Conservation (phyloP, 2,329 filamentous ascomycete genomes). For the Zymoseptoria crescenta region DNA sequence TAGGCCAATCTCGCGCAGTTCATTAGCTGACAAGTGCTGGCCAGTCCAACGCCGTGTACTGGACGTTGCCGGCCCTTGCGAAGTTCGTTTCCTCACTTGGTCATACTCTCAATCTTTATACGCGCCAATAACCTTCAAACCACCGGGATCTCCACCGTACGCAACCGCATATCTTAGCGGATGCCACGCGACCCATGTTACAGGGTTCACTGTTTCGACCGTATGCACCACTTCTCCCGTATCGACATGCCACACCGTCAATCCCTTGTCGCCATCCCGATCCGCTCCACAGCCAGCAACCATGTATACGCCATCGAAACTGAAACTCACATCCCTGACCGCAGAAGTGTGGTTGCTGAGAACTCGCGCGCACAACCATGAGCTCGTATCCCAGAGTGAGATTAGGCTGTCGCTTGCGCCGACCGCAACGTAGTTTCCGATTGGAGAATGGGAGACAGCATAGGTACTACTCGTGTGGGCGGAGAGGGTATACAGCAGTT, state of each 20-base stretch:
- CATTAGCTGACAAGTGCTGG: background rate
- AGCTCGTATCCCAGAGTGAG: conserved; percentile 67
- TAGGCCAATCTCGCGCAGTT: too few species aligned
- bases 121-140: conserved; percentile 58
- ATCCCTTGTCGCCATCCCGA: conserved; percentile 57
- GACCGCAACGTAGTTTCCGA: conserved; percentile 63
- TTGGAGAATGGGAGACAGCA: conserved; percentile 61
- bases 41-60: background rate
- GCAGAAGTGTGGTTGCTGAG: conserved; percentile 59
- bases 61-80: background rate
- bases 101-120: conserved; percentile 1
- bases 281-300: conserved; percentile 53
- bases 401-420: conserved; percentile 70
- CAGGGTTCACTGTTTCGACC: conserved; percentile 59
- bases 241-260: conserved; percentile 65
- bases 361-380: conserved; percentile 69
- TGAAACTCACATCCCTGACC: conserved; percentile 66
- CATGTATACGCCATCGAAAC: conserved; percentile 68
- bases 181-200: conserved; percentile 66
- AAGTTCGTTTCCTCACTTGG: background rate
- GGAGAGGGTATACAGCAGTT: conserved; percentile 51
- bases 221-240: conserved; percentile 65
- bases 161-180: conserved; percentile 67
- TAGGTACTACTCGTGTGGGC: conserved; percentile 69
- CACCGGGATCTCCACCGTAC: conserved; percentile 59